Conservation (phyloP, 345 rosid genomes). For the Heritiera fomes region DNA sequence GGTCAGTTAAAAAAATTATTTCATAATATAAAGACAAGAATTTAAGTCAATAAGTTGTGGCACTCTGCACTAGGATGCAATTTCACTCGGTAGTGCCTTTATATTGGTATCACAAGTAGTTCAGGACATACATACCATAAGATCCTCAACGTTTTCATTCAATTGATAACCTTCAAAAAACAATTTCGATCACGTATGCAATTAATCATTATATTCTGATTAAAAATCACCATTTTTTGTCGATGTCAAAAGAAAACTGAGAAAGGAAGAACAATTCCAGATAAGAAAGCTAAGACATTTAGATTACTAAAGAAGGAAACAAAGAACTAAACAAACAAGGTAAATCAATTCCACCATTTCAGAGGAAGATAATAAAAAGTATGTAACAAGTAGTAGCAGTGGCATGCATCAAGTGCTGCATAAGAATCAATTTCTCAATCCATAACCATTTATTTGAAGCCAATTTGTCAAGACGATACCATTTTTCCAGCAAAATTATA, state of each 20-base stretch:
- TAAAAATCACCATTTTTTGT: neutral
- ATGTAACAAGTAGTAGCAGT: neutral
- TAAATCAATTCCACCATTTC: constrained; percentile 5
- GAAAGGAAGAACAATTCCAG: neutral
- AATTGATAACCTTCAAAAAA: neutral
- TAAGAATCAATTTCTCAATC: constrained; percentile 11
- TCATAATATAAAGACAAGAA: neutral
- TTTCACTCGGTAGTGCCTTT: neutral
- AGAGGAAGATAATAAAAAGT: constrained; percentile 1
- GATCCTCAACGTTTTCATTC: neutral
- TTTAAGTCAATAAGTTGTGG: neutral
- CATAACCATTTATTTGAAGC: neutral
- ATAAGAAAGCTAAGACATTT: neutral
- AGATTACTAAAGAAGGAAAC: constrained; percentile 3
- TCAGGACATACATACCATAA: neutral
- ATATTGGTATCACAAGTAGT: neutral
- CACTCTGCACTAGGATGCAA: neutral
- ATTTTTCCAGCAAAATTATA: constrained; percentile 6
- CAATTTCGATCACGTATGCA: constrained; percentile 10
- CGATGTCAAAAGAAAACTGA: neutral
- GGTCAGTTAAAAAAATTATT: neutral
- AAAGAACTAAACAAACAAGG: constrained; percentile 7
- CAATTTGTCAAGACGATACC: neutral
- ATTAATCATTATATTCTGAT: neutral
- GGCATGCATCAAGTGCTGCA: neutral